Conservation (phyloP, 352 stramenopile species). For the Globisporangium middletonii region DNA sequence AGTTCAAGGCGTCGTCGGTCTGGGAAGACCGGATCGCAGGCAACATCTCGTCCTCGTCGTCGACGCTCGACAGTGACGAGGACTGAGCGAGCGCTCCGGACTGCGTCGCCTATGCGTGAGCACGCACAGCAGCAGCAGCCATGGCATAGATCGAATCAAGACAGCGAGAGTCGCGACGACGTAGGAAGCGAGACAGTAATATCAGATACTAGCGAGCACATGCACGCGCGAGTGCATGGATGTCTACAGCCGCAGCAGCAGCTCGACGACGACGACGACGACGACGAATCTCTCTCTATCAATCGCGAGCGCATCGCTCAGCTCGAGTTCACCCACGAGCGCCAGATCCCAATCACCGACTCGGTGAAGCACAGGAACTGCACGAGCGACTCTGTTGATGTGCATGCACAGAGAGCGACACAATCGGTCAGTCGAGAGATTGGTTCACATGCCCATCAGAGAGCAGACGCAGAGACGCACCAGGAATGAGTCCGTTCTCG, state of each 20-base stretch:
- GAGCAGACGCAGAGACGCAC: conserved; percentile 19
- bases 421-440: not conserved
- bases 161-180: too few species aligned
- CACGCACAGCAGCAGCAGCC: too few species aligned
- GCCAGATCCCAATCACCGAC: conserved; percentile 61
- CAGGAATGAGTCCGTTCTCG: conserved; percentile 58
- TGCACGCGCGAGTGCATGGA: not conserved
- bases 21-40: conserved; percentile 33
- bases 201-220: not conserved
- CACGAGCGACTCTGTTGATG: conserved; percentile 46
- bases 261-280: conserved; percentile 10
- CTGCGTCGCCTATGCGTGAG: too few species aligned
- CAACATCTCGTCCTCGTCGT: conserved; percentile 28
- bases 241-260: not conserved
- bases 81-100: not conserved
- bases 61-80: conserved; percentile 2
- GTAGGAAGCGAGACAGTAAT: too few species aligned
- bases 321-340: conserved; percentile 53
- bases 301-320: conserved; percentile 8
- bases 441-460: not conserved
- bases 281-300: not conserved
- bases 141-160: too few species aligned
- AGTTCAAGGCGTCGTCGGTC: conserved; percentile 34
- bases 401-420: not conserved
- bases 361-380: conserved; percentile 71